Conservation (phyloP, 805 yeast genomes). For the Yamadazyma olivae region DNA sequence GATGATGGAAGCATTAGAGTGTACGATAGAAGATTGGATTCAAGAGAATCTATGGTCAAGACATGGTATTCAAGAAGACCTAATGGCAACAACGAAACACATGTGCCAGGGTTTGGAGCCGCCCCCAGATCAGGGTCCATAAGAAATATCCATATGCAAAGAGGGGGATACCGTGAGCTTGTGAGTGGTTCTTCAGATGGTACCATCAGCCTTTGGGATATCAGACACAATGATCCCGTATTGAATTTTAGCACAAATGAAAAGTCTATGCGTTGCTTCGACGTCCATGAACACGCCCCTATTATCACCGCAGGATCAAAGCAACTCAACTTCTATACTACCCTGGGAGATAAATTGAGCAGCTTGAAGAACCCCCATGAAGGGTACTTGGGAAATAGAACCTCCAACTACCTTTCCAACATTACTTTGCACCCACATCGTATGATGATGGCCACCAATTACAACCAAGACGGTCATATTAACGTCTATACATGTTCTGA, state of each 20-base stretch:
- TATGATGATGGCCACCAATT: constrained; percentile 87
- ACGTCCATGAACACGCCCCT: constrained; percentile 96
- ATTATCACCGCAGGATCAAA: constrained; percentile 85
- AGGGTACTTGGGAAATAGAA: constrained; percentile 42
- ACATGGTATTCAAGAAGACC: constrained; percentile 56
- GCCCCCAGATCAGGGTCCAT: constrained; percentile 48
- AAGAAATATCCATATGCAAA: constrained; percentile 85
- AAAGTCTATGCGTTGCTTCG: constrained; percentile 59
- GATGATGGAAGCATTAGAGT: constrained; percentile 87
- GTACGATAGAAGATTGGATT: constrained; percentile 83
- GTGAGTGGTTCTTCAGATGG: constrained; percentile 85
- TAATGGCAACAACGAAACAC: constrained; percentile 2
- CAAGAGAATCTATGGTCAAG: constrained; percentile 81
- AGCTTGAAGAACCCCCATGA: constrained; percentile 53
- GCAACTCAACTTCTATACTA: constrained; percentile 77
- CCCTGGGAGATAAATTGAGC: constrained; percentile 72
- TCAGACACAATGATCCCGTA: constrained; percentile 71
- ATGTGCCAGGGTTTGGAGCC: not conserved
- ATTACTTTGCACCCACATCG: constrained; percentile 88
- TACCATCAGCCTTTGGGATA: constrained; percentile 84
- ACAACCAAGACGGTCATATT: constrained; percentile 72
- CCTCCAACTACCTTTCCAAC: constrained; percentile 56
- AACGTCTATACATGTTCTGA: constrained; percentile 51
- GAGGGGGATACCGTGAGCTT: constrained; percentile 92
- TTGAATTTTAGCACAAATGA: constrained; percentile 57